Evolutionary conservation across 768 basidiomycete species (phyloP), one percentile per base, ranked within the genome.

Genomic region (Boletus insuetus): DNA sequence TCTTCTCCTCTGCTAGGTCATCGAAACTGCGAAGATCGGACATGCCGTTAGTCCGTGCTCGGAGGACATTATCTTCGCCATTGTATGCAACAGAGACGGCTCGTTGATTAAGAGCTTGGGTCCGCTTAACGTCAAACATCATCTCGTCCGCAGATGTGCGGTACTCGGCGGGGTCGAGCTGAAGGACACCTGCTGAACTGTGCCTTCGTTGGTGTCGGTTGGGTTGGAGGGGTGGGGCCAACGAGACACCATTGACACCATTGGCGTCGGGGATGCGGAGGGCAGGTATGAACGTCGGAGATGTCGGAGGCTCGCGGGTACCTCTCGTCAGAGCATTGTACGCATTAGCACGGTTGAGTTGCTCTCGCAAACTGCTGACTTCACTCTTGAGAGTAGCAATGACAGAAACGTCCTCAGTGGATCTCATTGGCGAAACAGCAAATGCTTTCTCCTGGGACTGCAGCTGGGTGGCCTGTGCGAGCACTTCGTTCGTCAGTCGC

Each of bases 1-100:
- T 93, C 75, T 98, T 96, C 77, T 98, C 95, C 70, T 98, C 95
- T 0, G 91, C 87, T 8, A 93, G 86, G 71, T 94, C 91, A 62
- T 98, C 93, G 56, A 85, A 85, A 64, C 83, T 81, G 46, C 82
- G 80, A 54, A 92, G 87, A 60, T 89, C 85, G 13, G 86, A 75
- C 38, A 89, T 73, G 37, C 89, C 87, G 55, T 85, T 82, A 38
- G 76, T 74, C 48, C 87, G 82, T 68, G 81, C 80, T 49, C 86
- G 83, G 55, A 87, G 77, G 49, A 79, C 77, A 53, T 83, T 84
- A 58, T 93, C 90, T 67, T 91, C 87, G 39, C 89, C 89, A 49
- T 90, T 86, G 73, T 86, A 93, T 0, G 89, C 93, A 45, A 96
- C 88, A 17, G 93, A 94, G 26, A 91, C 91, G 1, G 92, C 90